Percentiles rank a stretch among this genome's conserved stretches.
Evolutionary conservation across 139 green algal species (phyloP).

Genomic region (Edaphochlamys debaryana): DNA sequence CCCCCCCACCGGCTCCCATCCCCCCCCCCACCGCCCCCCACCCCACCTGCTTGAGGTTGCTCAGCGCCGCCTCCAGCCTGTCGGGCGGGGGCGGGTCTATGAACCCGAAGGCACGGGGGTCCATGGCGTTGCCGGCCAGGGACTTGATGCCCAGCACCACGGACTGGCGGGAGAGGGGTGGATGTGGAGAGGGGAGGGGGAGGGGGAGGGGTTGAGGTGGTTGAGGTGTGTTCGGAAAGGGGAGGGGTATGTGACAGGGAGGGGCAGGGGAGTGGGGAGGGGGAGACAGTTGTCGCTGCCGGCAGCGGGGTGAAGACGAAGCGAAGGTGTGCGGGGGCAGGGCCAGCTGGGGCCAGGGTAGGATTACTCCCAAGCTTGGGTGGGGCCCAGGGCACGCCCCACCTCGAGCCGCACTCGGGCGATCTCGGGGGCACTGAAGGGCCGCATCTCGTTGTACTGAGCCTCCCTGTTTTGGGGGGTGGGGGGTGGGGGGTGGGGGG

Average conservation of each 20-base stretch:
- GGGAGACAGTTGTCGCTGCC: no score
- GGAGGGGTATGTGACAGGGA: neutral
- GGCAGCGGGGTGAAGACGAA: no score
- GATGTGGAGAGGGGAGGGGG: no score
- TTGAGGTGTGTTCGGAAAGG: no score
- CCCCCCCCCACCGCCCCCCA: no score
- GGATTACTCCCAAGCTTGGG: no score
- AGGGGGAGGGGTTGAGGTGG: no score
- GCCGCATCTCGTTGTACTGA: slow-evolving; percentile 44
- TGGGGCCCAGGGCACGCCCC: no score
- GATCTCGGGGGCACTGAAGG: slow-evolving; percentile 54
- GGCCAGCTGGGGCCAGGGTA: no score
- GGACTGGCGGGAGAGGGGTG: neutral
- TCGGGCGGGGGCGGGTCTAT: slow-evolving; percentile 58
- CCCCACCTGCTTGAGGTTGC: slow-evolving; percentile 51
- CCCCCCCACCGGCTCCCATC: neutral
- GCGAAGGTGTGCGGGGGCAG: no score
- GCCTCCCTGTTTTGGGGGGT: slow-evolving; percentile 9
- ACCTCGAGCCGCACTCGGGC: slow-evolving; percentile 53
- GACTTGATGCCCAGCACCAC: slow-evolving; percentile 51
- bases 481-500: no score
- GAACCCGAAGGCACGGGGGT: slow-evolving; percentile 58
- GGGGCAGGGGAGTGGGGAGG: neutral
- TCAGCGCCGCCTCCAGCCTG: slow-evolving; percentile 51
- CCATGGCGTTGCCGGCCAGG: slow-evolving; percentile 48